Evolutionary conservation across 129 eudicot species (phyloP).

Genomic region (Artemisia tridentata): DNA sequence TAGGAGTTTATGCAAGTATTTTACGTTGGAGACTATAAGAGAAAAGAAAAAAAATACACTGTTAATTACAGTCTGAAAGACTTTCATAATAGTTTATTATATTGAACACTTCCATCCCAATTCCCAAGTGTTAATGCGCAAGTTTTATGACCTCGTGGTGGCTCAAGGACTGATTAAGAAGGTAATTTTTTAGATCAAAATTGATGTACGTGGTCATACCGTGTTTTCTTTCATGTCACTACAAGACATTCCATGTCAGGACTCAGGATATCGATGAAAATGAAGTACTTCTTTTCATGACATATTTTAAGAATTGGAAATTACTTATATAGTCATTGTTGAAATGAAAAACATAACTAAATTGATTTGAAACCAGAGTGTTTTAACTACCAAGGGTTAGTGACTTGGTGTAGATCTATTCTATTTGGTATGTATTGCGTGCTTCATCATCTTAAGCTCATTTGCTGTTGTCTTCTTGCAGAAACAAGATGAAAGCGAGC

Average conservation of each 20-base stretch:
- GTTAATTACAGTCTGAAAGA: too few species aligned
- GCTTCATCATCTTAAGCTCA: not conserved
- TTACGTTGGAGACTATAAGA: too few species aligned
- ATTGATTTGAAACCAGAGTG: not conserved
- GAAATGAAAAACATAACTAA: not conserved
- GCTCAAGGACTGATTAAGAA: conserved; percentile 41
- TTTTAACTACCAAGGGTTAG: not conserved
- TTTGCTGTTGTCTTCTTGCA: conserved; percentile 18
- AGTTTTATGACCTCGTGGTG: conserved; percentile 58
- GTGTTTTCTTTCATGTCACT: not conserved
- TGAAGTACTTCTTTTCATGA: not conserved
- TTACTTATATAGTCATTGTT: not conserved
- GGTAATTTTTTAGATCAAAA: conserved; percentile 33
- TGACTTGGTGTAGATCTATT: not conserved
- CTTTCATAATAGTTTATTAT: not conserved
- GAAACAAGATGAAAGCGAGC: conserved; percentile 24
- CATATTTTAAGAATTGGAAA: not conserved
- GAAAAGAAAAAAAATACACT: too few species aligned
- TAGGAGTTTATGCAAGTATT: too few species aligned
- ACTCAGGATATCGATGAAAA: not conserved
- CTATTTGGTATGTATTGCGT: not conserved
- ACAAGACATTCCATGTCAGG: not conserved
- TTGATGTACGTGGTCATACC: not conserved
- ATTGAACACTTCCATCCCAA: not conserved
- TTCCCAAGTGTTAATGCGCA: conserved; percentile 51